Conservation (phyloP, 495 filamentous ascomycete species). For the Chlorociboria aeruginascens region DNA sequence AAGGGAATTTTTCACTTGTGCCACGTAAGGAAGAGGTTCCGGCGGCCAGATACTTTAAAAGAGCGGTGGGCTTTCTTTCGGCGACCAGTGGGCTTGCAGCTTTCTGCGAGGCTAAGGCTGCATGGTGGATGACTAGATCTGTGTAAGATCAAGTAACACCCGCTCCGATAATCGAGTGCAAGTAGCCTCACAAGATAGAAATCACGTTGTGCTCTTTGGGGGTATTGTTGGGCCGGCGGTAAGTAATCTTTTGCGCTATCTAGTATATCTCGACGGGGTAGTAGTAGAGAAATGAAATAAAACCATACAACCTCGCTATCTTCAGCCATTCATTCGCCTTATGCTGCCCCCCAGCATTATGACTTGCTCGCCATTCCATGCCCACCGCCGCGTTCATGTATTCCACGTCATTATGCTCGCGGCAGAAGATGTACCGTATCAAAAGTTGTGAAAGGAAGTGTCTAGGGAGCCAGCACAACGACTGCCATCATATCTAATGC, state of each 20-base stretch:
- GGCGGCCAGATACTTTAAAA: no score
- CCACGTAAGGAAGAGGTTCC: no score
- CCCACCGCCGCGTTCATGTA: conserved; percentile 4
- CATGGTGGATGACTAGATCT: no score
- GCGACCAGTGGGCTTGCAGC: no score
- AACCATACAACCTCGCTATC: conserved; percentile 2
- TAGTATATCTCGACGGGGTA: conserved; percentile 1
- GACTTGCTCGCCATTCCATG: background rate
- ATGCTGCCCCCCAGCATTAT: background rate
- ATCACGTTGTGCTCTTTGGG: background rate
- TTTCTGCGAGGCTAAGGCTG: no score
- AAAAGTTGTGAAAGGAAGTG: conserved; percentile 8
- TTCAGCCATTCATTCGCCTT: conserved; percentile 1
- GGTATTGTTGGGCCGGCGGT: background rate
- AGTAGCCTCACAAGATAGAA: background rate
- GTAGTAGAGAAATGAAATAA: background rate
- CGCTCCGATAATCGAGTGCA: no score
- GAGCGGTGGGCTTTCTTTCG: no score
- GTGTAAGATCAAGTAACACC: no score
- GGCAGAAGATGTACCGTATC: conserved; percentile 17
- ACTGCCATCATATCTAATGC: conserved; percentile 11
- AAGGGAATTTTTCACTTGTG: no score
- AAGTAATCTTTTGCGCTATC: conserved; percentile 14
- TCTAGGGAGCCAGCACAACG: conserved; percentile 10
- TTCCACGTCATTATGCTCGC: conserved; percentile 15